A percentile compares a stretch with the other conserved stretches of the same genome.
These are phyloP conservation scores for Pythium angustatum DNA, from an alignment of 352 stramenopile species.

Conservation along the genomic window DNA sequence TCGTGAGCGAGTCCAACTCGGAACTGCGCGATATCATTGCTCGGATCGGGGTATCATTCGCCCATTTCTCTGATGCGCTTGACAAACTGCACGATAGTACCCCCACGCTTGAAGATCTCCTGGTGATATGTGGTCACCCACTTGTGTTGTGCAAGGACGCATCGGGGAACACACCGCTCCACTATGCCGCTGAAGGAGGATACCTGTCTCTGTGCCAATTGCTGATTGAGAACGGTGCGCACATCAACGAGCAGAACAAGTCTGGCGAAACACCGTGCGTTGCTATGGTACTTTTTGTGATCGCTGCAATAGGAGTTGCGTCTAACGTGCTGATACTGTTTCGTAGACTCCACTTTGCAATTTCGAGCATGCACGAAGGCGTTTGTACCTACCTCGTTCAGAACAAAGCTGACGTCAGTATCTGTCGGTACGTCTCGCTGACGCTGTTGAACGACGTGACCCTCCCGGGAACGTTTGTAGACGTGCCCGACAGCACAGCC, in stretches of 20 bases:
- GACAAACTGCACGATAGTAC: slow-evolving; percentile 60
- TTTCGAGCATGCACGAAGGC: slow-evolving; percentile 69
- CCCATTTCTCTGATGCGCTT: slow-evolving; percentile 64
- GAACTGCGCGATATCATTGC: slow-evolving; percentile 57
- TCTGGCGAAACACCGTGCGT: slow-evolving; percentile 75
- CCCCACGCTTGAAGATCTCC: slow-evolving; percentile 59
- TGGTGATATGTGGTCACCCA: slow-evolving; percentile 73
- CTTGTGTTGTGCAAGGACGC: slow-evolving; percentile 65
- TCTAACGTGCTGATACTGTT: neutral
- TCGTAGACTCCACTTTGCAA: slow-evolving; percentile 73
- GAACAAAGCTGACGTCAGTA: slow-evolving; percentile 60
- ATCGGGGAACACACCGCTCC: slow-evolving; percentile 68
- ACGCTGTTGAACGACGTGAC: slow-evolving; percentile 51
- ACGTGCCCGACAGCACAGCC: slow-evolving; percentile 44
- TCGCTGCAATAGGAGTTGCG: neutral
- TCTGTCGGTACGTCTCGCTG: slow-evolving; percentile 62
- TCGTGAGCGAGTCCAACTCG: slow-evolving; percentile 61
- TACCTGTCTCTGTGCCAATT: slow-evolving; percentile 68
- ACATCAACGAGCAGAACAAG: slow-evolving; percentile 82
- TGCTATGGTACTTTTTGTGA: neutral
- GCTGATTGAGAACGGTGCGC: slow-evolving; percentile 60
- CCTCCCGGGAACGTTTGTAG: slow-evolving; percentile 61
- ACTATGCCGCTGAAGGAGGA: slow-evolving; percentile 75
- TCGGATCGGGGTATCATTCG: slow-evolving; percentile 54
- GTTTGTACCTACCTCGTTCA: slow-evolving; percentile 67